These are phyloP conservation scores for Sporothrix protearum DNA, from an alignment of 2,329 filamentous ascomycete genomes.

Conservation along the genomic window DNA sequence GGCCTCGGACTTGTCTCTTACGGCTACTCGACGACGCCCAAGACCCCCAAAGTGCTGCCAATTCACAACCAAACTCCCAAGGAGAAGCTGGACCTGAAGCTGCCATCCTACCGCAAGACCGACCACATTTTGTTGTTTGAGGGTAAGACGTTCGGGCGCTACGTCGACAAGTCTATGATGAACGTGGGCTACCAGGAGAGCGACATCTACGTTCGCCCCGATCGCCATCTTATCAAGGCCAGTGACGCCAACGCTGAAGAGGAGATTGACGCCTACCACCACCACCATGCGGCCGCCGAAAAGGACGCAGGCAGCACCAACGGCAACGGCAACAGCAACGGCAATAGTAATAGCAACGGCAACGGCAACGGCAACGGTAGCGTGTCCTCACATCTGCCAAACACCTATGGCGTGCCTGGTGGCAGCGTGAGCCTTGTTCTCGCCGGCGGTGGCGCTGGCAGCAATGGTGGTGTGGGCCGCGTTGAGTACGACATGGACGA, in stretches of 20 bases:
- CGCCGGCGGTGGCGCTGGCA: slow-evolving; percentile 20
- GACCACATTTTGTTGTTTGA: slow-evolving; percentile 78
- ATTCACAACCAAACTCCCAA: slow-evolving; percentile 75
- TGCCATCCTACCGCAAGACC: slow-evolving; percentile 70
- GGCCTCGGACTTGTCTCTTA: slow-evolving; percentile 49
- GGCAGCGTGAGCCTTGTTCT: slow-evolving; percentile 42
- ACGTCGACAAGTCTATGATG: slow-evolving; percentile 94
- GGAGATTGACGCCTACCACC: slow-evolving; percentile 47
- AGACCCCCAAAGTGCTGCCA: slow-evolving; percentile 65
- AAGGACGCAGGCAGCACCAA: slow-evolving; percentile 44
- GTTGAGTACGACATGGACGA: slow-evolving; percentile 99
- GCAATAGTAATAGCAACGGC: too few species aligned
- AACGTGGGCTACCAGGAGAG: slow-evolving; percentile 95
- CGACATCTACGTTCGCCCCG: slow-evolving; percentile 78
- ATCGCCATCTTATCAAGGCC: slow-evolving; percentile 65
- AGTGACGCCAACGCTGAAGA: slow-evolving; percentile 58
- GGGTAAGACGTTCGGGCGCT: slow-evolving; percentile 80
- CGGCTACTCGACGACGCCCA: slow-evolving; percentile 45
- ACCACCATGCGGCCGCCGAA: slow-evolving; percentile 48
- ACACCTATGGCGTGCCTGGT: slow-evolving; percentile 37
- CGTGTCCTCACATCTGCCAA: neutral
- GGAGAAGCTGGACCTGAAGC: slow-evolving; percentile 73
- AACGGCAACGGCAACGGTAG: slow-evolving; percentile 49
- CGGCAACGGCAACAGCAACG: slow-evolving; percentile 46
- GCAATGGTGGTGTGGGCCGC: slow-evolving; percentile 59